These are phyloP conservation scores for Physcomitrium patens DNA, from an alignment of 225 moss, liverwort and hornwort species.

Conservation along the genomic window DNA sequence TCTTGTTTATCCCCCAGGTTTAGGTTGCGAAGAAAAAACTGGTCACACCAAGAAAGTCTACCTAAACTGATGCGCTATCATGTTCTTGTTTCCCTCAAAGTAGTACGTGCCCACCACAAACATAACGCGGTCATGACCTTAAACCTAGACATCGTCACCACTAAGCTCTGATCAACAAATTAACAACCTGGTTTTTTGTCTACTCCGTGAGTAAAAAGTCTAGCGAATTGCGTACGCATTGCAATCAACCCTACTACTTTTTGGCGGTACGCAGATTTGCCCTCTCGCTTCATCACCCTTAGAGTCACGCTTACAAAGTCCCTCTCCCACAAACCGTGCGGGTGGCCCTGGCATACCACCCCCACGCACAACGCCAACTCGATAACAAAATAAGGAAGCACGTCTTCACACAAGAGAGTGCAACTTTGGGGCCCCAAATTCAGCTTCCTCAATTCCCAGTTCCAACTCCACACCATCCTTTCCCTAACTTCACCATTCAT, in stretches of 20 bases:
- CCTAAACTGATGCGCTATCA: neutral
- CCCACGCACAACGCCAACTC: conserved; percentile 38
- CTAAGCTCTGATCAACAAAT: neutral
- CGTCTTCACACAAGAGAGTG: neutral
- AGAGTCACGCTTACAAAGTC: neutral
- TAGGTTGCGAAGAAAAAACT: neutral
- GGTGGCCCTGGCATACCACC: neutral
- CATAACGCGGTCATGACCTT: neutral
- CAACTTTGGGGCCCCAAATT: neutral
- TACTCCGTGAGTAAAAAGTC: conserved; percentile 17
- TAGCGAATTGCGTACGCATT: conserved; percentile 23
- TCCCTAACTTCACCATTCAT: conserved; percentile 4
- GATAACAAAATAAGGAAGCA: neutral
- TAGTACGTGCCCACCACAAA: neutral
- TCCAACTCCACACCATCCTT: neutral
- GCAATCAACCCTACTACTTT: neutral
- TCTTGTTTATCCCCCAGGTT: neutral
- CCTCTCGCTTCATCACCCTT: neutral
- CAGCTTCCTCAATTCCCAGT: neutral
- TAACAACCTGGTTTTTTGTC: neutral
- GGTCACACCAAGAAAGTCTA: neutral
- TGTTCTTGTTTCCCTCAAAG: neutral
- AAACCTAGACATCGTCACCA: neutral
- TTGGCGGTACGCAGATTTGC: neutral
- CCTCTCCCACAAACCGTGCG: neutral